These are phyloP conservation scores for Cinnamomum micranthum DNA, from an alignment of 164 flowering plant genomes.

Conservation along the genomic window DNA sequence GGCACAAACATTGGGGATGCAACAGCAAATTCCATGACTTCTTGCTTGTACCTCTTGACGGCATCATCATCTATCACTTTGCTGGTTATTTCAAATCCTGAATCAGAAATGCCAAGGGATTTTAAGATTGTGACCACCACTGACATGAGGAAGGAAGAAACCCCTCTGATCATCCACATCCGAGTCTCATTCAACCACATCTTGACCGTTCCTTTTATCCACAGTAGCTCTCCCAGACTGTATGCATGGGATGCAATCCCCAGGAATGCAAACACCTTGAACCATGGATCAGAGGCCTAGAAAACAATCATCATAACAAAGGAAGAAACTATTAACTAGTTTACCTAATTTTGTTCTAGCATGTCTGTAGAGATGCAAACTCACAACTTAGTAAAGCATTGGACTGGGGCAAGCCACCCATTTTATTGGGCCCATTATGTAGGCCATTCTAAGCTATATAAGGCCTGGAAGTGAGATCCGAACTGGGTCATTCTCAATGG, in stretches of 20 bases:
- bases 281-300: slow-evolving; percentile 29
- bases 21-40: slow-evolving; percentile 42
- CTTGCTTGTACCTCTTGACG: slow-evolving; percentile 41
- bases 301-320: not conserved
- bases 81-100: slow-evolving; percentile 35
- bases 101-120: slow-evolving; percentile 32
- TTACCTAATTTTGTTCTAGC: too few species aligned
- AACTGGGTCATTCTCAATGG: too few species aligned
- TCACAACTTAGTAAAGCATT: too few species aligned
- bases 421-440: too few species aligned
- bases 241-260: slow-evolving; percentile 26
- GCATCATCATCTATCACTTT: slow-evolving; percentile 38
- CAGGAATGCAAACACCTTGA: slow-evolving; percentile 24
- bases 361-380: too few species aligned
- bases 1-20: slow-evolving; percentile 36
- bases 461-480: too few species aligned
- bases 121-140: slow-evolving; percentile 29
- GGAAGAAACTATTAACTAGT: too few species aligned
- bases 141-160: slow-evolving; percentile 36
- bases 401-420: too few species aligned
- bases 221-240: slow-evolving; percentile 22
- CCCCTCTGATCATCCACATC: slow-evolving; percentile 42
- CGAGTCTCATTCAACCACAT: slow-evolving; percentile 52
- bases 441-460: too few species aligned
- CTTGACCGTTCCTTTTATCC: slow-evolving; percentile 27